A percentile compares a stretch with the other conserved stretches of the same genome.
phyloP scores from a whole-genome alignment of 352 stramenopile species.

The Phytophthora ohioensis region DNA sequence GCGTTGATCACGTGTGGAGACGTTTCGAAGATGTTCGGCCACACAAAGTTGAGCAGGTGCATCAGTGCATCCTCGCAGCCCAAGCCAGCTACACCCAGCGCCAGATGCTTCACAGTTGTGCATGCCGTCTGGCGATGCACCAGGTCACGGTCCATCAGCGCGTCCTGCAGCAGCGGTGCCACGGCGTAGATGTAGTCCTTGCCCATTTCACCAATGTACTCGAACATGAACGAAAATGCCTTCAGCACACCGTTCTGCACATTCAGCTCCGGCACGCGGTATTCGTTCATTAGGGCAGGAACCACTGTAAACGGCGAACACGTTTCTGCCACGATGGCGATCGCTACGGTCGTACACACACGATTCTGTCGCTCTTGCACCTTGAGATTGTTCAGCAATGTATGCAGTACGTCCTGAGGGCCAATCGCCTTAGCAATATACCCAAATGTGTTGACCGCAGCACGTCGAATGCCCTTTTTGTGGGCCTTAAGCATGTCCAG shows the following conservation, averaged over 20 bases:
- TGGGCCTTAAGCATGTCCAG: constrained; percentile 99
- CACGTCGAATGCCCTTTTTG: constrained; percentile 98
- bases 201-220: constrained; percentile 99
- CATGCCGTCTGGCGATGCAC: constrained; percentile 99
- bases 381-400: constrained; percentile 99
- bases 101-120: constrained; percentile 98
- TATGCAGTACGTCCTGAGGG: constrained; percentile 99
- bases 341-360: constrained; percentile 99
- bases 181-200: constrained; percentile 99
- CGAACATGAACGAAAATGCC: constrained; percentile 99
- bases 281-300: constrained; percentile 99
- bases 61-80: constrained; percentile 98
- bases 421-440: constrained; percentile 99
- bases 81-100: constrained; percentile 95
- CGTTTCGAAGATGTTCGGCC: constrained; percentile 99
- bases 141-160: constrained; percentile 98
- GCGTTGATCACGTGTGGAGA: constrained; percentile 99
- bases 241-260: constrained; percentile 99
- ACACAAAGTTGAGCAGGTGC: constrained; percentile 99
- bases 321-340: constrained; percentile 99
- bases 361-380: constrained; percentile 99
- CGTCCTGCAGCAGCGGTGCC: constrained; percentile 98
- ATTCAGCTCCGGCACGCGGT: constrained; percentile 99
- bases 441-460: constrained; percentile 99
- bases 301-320: constrained; percentile 99